Base-by-base conservation (phyloP, 1,139 yeast genomes). In the Saccharomyces hybrid region DNA sequence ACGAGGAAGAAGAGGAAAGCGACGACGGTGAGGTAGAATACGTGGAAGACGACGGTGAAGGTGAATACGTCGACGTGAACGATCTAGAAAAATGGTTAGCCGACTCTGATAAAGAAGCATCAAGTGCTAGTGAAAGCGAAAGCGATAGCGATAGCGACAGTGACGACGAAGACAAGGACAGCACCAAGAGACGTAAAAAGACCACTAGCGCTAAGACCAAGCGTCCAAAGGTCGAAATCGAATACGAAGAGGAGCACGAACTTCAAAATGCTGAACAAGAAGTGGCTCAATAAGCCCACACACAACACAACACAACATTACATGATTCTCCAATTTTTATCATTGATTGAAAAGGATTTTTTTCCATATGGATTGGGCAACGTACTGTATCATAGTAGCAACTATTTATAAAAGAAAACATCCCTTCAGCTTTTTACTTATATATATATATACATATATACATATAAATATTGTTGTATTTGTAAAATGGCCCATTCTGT, bases 11-110 rank as follows among this genome's bases (percentile, higher is more conserved):
- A 49, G 83, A 75, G 47, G 87, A 83, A 57, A 77, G 81, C 57
- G 91, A 85, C 59, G 85, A 79, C 55, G 95, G 89, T 42, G 87
- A 87, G 70, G 83, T 88, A 50, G 97, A 89, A 68, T 86, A 83
- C 65, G 96, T 87, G 46, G 93, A 84, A 68, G 97, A 87, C 47
- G 84, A 86, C 52, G 95, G 84, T 19, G 96, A 87, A 46, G 96
- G 86, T 58, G 97, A 90, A 57, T 76, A 88, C 65, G 96, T 87
- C 27, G 97, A 91, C 68, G 80, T 90, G 75, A 97, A 90, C 73
- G 97, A 90, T 65, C 76, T 90, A 59, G 95, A 90, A 72, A 84
- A 81, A 70, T 90, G 97, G 97, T 78, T 91, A 52, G 96, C 84
- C 59, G 87, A 80, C 52, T 79, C 85, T 57, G 77, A 75, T 54